A percentile compares a stretch with the other conserved stretches of the same genome.
phyloP scores from a whole-genome alignment of 2,329 filamentous ascomycete genomes.

The Lojkania enalia region DNA sequence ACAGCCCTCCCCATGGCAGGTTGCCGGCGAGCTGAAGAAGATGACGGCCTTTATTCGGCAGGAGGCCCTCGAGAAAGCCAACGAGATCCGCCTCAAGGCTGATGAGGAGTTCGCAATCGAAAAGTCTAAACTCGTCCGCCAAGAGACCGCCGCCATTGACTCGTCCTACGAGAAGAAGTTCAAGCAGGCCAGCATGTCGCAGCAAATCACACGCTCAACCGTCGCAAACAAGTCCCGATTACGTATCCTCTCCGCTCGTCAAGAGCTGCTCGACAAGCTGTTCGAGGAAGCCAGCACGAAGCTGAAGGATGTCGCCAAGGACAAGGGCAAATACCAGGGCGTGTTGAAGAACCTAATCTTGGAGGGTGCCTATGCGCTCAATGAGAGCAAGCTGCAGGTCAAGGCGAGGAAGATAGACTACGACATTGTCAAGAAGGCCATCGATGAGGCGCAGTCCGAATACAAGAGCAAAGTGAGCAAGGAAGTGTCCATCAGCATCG shows the following conservation, averaged over 20 bases:
- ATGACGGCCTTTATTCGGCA: constrained; percentile 99
- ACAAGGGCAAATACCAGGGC: constrained; percentile 73
- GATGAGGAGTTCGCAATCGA: constrained; percentile 99
- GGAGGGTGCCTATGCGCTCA: constrained; percentile 86
- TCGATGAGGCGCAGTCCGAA: constrained; percentile 74
- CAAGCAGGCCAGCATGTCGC: constrained; percentile 97
- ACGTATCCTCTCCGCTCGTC: constrained; percentile 81
- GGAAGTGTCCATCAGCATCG: constrained; percentile 70
- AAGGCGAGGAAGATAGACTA: constrained; percentile 80
- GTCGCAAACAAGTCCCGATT: constrained; percentile 95
- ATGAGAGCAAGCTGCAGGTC: constrained; percentile 75
- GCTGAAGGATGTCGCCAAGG: constrained; percentile 67
- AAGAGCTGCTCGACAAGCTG: constrained; percentile 87
- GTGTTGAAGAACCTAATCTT: constrained; percentile 80
- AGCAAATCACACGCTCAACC: constrained; percentile 97
- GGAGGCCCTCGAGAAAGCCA: constrained; percentile 94
- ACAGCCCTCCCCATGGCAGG: constrained; percentile 58
- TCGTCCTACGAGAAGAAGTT: constrained; percentile 96
- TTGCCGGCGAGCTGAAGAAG: constrained; percentile 97
- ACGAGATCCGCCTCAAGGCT: constrained; percentile 96
- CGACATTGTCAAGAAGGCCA: constrained; percentile 74
- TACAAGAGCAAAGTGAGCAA: constrained; percentile 79
- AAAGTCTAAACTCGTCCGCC: constrained; percentile 96
- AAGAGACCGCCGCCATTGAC: constrained; percentile 94
- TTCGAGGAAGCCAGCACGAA: constrained; percentile 80